phyloP scores from a whole-genome alignment of 257 asterid species.

The Salvia rosmarinus region DNA sequence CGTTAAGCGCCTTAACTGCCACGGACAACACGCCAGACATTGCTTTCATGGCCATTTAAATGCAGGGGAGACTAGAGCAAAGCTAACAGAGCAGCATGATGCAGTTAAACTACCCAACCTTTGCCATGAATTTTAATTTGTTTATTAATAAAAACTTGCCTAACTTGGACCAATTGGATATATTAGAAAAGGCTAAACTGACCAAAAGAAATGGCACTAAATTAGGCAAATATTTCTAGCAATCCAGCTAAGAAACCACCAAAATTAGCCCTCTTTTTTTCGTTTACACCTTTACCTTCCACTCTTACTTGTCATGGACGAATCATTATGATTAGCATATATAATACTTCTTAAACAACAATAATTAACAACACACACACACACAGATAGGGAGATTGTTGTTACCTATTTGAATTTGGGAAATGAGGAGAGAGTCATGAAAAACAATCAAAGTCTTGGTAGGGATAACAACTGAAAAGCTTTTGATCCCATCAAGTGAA shows the following conservation, averaged over 20 bases:
- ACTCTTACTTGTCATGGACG: neutral
- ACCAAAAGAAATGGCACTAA: neutral
- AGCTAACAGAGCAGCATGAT: neutral
- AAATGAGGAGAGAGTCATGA: constrained; percentile 60
- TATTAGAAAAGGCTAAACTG: neutral
- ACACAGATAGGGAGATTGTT: neutral
- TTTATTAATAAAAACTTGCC: neutral
- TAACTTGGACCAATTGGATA: neutral
- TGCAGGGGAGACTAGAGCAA: neutral
- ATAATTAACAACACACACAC: neutral
- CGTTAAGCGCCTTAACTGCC: constrained; percentile 75
- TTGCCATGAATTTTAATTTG: neutral
- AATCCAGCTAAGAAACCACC: neutral
- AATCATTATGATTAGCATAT: neutral
- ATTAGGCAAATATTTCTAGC: neutral
- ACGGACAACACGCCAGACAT: neutral
- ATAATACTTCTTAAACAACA: neutral
- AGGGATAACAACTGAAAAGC: constrained; percentile 64
- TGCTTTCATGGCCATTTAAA: too few species aligned
- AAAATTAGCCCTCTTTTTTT: neutral
- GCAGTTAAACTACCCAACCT: neutral
- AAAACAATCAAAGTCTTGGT: constrained; percentile 42
- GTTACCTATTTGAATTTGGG: constrained; percentile 72
- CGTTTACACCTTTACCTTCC: neutral
- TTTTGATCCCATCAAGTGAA: constrained; percentile 69